phyloP scores from a whole-genome alignment of 2,329 filamentous ascomycete genomes.

The Erysiphe neolycopersici region DNA sequence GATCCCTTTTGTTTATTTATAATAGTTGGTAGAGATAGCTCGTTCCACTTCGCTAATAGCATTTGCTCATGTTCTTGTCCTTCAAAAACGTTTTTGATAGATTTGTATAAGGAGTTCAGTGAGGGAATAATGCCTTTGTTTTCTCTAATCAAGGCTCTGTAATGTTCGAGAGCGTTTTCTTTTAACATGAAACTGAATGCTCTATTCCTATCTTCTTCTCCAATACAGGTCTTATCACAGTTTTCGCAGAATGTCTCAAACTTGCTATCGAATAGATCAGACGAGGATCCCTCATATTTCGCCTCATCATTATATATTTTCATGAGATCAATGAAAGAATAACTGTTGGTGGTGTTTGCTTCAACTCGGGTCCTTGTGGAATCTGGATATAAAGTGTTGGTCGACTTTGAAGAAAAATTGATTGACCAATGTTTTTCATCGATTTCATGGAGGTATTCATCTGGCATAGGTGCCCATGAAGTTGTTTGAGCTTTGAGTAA shows the following conservation, averaged over 20 bases:
- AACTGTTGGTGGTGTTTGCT: background rate
- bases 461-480: background rate
- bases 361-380: background rate
- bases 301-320: background rate
- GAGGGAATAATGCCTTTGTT: background rate
- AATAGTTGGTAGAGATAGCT: background rate
- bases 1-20: background rate
- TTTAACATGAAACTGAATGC: background rate
- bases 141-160: background rate
- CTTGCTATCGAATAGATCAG: background rate
- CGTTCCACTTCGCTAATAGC: background rate
- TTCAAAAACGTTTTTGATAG: background rate
- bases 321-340: background rate
- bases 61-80: background rate
- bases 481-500: background rate
- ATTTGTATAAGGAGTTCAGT: background rate
- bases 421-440: background rate
- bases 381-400: background rate
- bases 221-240: background rate
- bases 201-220: background rate
- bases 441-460: background rate
- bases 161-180: background rate
- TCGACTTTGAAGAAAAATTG: background rate
- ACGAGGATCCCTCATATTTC: background rate
- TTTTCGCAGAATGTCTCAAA: background rate